Base-by-base conservation (phyloP, 108 stramenopile species). In the Tribonema minus region DNA sequence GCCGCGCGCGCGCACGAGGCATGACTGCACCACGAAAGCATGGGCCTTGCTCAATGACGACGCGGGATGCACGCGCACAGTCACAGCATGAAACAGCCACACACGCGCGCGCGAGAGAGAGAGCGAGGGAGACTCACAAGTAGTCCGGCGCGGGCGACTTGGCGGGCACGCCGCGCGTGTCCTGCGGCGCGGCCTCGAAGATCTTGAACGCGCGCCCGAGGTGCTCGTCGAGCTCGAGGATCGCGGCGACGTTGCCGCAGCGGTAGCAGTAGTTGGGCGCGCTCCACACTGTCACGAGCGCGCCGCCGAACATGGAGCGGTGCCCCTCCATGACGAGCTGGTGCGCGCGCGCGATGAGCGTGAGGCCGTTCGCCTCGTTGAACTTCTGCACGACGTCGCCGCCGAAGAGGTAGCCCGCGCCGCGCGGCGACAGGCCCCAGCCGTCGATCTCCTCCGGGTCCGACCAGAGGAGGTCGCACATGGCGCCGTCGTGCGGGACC, bases 181-280 rank as follows among this genome's bases (percentile, higher is more conserved):
- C 97, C 64, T 94, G 93, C 34, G 97, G 95, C 20, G 97, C 97
- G 0, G 95, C 97, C 88, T 98, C 95, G 85, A 96, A 96, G 27
- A 86, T 83, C 85, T 96, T 95, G 86, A 95, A 96, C 29, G 80
- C 87, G 70, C 91, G 90, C 25, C 87, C 90, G 37, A 98, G 84
- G 72, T 96, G 91, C 86, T 96, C 97, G 81, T 98, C 97, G 68
- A 99, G 69, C 86, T 97, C 96, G 64, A 97, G 78, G 71, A 97
- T 97, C 27, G 95, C 94, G 2, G 96, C 95, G 2, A 96, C 95
- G 80, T 96, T 95, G 1, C 95, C 94, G 85, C 97, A 98, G 59
- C 98, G 73, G 79, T 98, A 98, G 82, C 98, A 98, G 82, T 98
- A 98, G 86, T 98, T 98, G 7, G 98, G 98, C 5, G 98, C 98